Evolutionary conservation across 2,329 filamentous ascomycete species (phyloP).

Genomic region (Exophiala bonariae): DNA sequence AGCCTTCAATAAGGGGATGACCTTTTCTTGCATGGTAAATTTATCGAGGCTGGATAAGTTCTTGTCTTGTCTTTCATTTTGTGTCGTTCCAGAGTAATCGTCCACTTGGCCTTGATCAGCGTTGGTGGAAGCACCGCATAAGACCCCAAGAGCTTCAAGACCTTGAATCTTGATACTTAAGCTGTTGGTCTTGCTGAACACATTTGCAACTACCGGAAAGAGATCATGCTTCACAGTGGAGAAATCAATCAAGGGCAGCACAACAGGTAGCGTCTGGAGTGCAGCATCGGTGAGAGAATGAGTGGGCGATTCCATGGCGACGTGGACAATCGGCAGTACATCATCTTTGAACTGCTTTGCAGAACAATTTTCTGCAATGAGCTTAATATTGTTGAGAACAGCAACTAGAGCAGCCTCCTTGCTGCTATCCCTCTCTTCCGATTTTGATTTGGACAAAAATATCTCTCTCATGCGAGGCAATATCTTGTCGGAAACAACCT

Average conservation of each 20-base stretch:
- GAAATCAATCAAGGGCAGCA: slow-evolving; percentile 90
- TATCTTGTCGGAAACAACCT: slow-evolving; percentile 80
- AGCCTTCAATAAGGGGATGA: slow-evolving; percentile 81
- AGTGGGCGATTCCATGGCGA: slow-evolving; percentile 84
- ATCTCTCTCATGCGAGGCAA: slow-evolving; percentile 82
- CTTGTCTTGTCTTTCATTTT: slow-evolving; percentile 46
- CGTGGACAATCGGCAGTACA: slow-evolving; percentile 79
- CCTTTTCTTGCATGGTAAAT: slow-evolving; percentile 97
- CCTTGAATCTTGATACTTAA: slow-evolving; percentile 92
- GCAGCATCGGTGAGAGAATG: slow-evolving; percentile 87
- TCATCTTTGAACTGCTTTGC: slow-evolving; percentile 97
- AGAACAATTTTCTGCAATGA: slow-evolving; percentile 76
- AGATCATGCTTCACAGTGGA: slow-evolving; percentile 96
- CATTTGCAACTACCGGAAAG: slow-evolving; percentile 85
- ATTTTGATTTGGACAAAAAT: slow-evolving; percentile 62
- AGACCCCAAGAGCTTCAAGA: slow-evolving; percentile 81
- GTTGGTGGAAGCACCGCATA: slow-evolving; percentile 74
- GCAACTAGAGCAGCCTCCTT: slow-evolving; percentile 92
- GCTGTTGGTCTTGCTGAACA: slow-evolving; percentile 91
- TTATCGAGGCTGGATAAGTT: slow-evolving; percentile 86
- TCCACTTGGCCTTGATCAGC: slow-evolving; percentile 71
- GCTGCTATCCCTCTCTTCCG: slow-evolving; percentile 72
- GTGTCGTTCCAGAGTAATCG: slow-evolving; percentile 70
- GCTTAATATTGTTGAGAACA: slow-evolving; percentile 76
- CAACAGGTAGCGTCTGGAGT: slow-evolving; percentile 71